These are phyloP conservation scores for Hyaloscypha hepaticicola DNA, from an alignment of 495 filamentous ascomycete genomes.

Conservation along the genomic window DNA sequence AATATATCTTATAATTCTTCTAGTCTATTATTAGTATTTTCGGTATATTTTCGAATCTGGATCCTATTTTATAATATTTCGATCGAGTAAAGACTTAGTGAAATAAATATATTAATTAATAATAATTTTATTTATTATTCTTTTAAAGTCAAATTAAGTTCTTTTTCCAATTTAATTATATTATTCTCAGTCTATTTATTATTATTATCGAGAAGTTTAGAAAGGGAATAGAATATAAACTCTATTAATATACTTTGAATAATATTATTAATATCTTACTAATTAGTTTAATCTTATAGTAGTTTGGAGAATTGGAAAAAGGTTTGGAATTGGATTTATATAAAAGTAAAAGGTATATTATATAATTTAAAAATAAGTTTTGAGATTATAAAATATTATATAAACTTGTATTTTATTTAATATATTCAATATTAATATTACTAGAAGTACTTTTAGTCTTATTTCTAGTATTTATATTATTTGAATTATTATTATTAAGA, in stretches of 20 bases:
- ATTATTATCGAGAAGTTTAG: slow-evolving; percentile 14
- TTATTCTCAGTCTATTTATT: slow-evolving; percentile 24
- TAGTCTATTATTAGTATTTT: not conserved
- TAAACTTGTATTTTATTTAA: slow-evolving; percentile 13
- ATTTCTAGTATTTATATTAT: slow-evolving; percentile 10
- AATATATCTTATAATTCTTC: not conserved
- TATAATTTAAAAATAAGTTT: slow-evolving; percentile 16
- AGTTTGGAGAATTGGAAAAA: slow-evolving; percentile 16
- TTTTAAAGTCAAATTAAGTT: slow-evolving; percentile 20
- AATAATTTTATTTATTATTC: slow-evolving; percentile 19
- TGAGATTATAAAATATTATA: slow-evolving; percentile 17
- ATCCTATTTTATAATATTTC: not conserved
- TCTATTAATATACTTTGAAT: slow-evolving; percentile 12
- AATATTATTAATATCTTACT: slow-evolving; percentile 23
- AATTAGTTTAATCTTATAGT: slow-evolving; percentile 21
- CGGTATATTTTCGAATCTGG: slow-evolving; percentile 10
- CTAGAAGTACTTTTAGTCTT: slow-evolving; percentile 16
- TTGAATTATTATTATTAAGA: slow-evolving; percentile 13
- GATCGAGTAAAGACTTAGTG: not conserved
- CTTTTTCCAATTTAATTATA: slow-evolving; percentile 23
- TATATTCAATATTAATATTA: slow-evolving; percentile 11
- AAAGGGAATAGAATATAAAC: slow-evolving; percentile 12
- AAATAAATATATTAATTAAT: slow-evolving; percentile 1
- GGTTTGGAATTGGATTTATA: slow-evolving; percentile 21
- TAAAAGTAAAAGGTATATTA: slow-evolving; percentile 13